Conservation (phyloP, 83 land plant species). For the Picea engelmannii region DNA sequence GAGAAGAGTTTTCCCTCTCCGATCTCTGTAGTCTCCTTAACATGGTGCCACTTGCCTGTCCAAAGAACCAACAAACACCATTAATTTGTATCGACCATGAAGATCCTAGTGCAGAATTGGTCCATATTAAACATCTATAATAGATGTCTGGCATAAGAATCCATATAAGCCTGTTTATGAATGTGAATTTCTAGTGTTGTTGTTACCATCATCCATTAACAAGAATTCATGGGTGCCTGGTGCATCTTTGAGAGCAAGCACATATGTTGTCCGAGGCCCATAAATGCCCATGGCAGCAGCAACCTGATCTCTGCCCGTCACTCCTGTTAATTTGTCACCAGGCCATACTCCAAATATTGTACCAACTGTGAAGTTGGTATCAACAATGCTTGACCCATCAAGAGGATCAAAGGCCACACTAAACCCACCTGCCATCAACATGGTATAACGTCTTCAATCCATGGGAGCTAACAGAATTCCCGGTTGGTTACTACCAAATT, state of each 20-base stretch:
- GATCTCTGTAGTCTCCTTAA: conserved; percentile 91
- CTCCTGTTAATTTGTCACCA: conserved; percentile 89
- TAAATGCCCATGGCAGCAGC: conserved; percentile 99
- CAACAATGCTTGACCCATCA: conserved; percentile 98
- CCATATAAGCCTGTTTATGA: background rate
- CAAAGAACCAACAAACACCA: conserved; percentile 2
- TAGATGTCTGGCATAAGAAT: background rate
- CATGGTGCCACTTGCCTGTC: conserved; percentile 97
- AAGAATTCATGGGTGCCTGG: conserved; percentile 99
- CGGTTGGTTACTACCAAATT: background rate
- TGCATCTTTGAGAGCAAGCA: conserved; percentile 74
- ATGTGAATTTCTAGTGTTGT: too few species aligned
- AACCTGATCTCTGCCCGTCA: conserved; percentile 88
- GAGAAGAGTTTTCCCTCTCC: conserved; percentile 97
- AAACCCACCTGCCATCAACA: conserved; percentile 64
- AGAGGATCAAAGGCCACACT: conserved; percentile 99
- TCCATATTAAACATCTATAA: background rate
- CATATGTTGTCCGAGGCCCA: conserved; percentile 98
- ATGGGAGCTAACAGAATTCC: background rate
- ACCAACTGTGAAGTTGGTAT: conserved; percentile 98
- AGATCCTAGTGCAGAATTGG: background rate
- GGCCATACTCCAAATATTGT: conserved; percentile 99
- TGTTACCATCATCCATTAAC: conserved; percentile 86
- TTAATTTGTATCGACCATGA: background rate
- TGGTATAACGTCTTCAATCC: background rate